Evolutionary conservation across 306 rosid species (phyloP).

Genomic region (Cicer yamashitae): DNA sequence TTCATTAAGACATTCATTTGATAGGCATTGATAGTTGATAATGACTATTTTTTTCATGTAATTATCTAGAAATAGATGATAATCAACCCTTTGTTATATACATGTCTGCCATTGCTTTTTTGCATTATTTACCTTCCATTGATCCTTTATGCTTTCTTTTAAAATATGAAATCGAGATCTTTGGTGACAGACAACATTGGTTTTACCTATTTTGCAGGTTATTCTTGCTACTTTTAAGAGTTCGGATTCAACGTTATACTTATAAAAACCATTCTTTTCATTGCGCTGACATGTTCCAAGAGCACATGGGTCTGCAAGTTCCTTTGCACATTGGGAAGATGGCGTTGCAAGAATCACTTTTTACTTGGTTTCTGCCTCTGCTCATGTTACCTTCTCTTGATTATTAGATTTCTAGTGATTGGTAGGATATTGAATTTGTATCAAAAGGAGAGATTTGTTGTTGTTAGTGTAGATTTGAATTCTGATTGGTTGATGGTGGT

Average conservation of each 20-base stretch:
- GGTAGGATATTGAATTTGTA: slow-evolving; percentile 34
- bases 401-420: slow-evolving; percentile 30
- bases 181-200: not conserved
- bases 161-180: not conserved
- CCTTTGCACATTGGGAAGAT: slow-evolving; percentile 45
- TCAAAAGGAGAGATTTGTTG: slow-evolving; percentile 27
- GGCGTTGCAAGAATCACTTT: slow-evolving; percentile 48
- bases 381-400: slow-evolving; percentile 36
- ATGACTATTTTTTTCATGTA: no score
- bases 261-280: slow-evolving; percentile 26
- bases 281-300: slow-evolving; percentile 31
- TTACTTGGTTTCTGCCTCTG: slow-evolving; percentile 48
- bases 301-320: slow-evolving; percentile 15
- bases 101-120: no score
- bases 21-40: no score
- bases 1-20: no score
- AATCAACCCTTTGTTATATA: no score
- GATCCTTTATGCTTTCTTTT: no score
- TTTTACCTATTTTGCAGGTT: slow-evolving; percentile 47
- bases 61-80: no score
- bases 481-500: slow-evolving; percentile 8
- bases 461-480: not conserved
- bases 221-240: slow-evolving; percentile 32
- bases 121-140: no score
- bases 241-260: slow-evolving; percentile 16